A percentile compares a stretch with the other conserved stretches of the same genome.
Evolutionary conservation across 805 yeast genomes (phyloP).

Genomic region (Kluyveromyces nonfermentans): DNA sequence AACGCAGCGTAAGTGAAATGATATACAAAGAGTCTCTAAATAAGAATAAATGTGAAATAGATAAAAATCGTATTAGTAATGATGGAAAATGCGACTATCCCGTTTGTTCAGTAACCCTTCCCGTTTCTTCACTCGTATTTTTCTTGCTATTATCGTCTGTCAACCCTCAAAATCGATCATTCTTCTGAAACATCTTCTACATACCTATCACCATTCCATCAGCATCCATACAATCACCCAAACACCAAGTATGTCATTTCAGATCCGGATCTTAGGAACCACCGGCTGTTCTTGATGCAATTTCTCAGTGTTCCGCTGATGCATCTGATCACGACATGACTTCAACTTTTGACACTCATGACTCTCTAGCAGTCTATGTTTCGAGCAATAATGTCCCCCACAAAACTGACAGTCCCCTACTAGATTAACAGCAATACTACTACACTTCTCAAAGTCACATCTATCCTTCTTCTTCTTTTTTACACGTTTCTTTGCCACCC

Average conservation of each 20-base stretch:
- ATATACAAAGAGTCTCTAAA: background rate
- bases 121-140: background rate
- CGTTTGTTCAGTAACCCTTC: background rate
- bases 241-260: too few species aligned
- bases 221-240: too few species aligned
- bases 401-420: slow-evolving; percentile 83
- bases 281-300: slow-evolving; percentile 81
- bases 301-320: slow-evolving; percentile 76
- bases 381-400: slow-evolving; percentile 76
- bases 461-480: slow-evolving; percentile 32
- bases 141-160: too few species aligned
- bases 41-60: background rate
- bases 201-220: background rate
- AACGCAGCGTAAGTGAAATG: background rate
- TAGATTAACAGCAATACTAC: slow-evolving; percentile 49
- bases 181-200: background rate
- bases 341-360: slow-evolving; percentile 73
- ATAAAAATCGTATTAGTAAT: background rate
- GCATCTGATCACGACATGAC: slow-evolving; percentile 72
- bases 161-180: too few species aligned
- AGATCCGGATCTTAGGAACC: slow-evolving; percentile 41
- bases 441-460: slow-evolving; percentile 49
- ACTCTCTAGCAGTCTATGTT: slow-evolving; percentile 78
- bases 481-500: slow-evolving; percentile 16
- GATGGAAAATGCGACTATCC: background rate